phyloP scores from a whole-genome alignment of 2,329 filamentous ascomycete genomes.

The Penicillium freii region DNA sequence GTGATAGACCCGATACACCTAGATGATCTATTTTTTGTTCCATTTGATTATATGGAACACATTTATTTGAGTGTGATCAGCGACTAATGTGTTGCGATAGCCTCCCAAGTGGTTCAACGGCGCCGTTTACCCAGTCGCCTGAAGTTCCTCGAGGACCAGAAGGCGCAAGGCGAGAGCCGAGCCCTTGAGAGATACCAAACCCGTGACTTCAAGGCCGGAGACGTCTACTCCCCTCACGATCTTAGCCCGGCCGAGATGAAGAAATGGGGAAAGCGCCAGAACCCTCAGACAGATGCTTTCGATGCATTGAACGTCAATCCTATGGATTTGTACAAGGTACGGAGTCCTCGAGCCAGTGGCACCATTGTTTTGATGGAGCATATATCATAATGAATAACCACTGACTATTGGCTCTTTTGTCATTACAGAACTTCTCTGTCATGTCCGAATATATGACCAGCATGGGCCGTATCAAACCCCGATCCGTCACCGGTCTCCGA shows the following conservation, averaged over 20 bases:
- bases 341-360: constrained; percentile 16
- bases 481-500: constrained; percentile 72
- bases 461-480: constrained; percentile 80
- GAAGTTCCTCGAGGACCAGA: constrained; percentile 38
- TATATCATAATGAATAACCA: background rate
- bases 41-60: background rate
- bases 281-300: constrained; percentile 66
- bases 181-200: constrained; percentile 47
- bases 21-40: background rate
- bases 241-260: constrained; percentile 72
- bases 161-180: constrained; percentile 37
- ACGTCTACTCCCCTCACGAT: constrained; percentile 90
- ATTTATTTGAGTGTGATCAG: background rate
- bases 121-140: constrained; percentile 33
- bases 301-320: constrained; percentile 79
- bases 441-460: constrained; percentile 84
- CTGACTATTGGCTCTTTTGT: constrained; percentile 6
- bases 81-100: constrained; percentile 13
- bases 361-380: background rate
- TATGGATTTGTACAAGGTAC: constrained; percentile 80
- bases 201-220: constrained; percentile 71
- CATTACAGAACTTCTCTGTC: constrained; percentile 78
- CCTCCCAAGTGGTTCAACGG: constrained; percentile 21
- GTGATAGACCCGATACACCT: constrained; percentile 2
- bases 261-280: constrained; percentile 68